These are phyloP conservation scores for Mycosphaerella sp. DNA, from an alignment of 2,329 filamentous ascomycete species.

Conservation along the genomic window DNA sequence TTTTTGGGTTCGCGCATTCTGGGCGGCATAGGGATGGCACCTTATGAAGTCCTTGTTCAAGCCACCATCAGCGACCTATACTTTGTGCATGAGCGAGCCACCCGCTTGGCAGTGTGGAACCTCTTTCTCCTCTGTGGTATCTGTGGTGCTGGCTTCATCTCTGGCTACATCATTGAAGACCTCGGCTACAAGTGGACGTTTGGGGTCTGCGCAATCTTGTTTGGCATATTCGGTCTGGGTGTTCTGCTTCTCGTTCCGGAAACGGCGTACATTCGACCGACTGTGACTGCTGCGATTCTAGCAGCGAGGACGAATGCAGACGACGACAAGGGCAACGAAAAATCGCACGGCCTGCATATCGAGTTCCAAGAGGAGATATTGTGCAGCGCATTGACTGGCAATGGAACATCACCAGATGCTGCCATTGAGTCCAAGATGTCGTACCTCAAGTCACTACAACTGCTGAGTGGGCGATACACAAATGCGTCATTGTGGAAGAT, in stretches of 20 bases:
- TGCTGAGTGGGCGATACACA: constrained; percentile 34
- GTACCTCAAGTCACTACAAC: constrained; percentile 26
- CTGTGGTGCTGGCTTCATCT: constrained; percentile 36
- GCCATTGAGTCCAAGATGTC: constrained; percentile 26
- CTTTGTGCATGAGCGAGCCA: constrained; percentile 40
- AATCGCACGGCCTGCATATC: constrained; percentile 17
- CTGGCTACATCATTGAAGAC: constrained; percentile 38
- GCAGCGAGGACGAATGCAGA: constrained; percentile 13
- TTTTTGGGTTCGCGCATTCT: constrained; percentile 46
- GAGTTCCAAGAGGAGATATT: constrained; percentile 1
- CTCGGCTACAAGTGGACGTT: constrained; percentile 40
- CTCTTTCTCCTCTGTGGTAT: constrained; percentile 39
- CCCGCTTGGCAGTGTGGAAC: constrained; percentile 38
- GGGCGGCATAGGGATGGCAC: constrained; percentile 47
- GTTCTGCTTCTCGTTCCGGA: constrained; percentile 33
- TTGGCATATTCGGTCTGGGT: constrained; percentile 29
- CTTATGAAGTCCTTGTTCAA: constrained; percentile 49
- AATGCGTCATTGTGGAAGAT: constrained; percentile 34
- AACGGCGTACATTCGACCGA: constrained; percentile 25
- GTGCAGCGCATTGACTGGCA: constrained; percentile 11
- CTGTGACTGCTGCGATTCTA: constrained; percentile 1
- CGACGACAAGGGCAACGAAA: constrained; percentile 16
- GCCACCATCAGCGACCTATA: constrained; percentile 43
- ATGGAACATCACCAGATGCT: constrained; percentile 13
- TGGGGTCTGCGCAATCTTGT: constrained; percentile 37